Evolutionary conservation across 129 eudicot species (phyloP), one percentile per base, ranked within the genome.

Genomic region (Helichrysum umbraculigerum): DNA sequence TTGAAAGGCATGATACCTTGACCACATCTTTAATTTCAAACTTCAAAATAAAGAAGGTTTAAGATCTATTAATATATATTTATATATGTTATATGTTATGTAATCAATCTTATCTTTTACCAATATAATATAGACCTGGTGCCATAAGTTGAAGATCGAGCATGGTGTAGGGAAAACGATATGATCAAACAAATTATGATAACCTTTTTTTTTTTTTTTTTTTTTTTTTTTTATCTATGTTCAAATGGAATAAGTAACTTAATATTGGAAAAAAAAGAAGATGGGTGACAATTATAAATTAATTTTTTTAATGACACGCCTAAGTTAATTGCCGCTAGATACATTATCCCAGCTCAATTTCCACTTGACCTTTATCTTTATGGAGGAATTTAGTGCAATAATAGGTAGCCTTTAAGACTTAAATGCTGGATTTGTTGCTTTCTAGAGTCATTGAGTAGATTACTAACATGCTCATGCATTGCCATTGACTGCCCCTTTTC

Each of bases 371-470:
- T 44, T 60, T 70, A 6, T 58, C 75, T 69, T 59, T 68, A 68
- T 60, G 76, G 70, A 70, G 47, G 63, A 78, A 59, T 78, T 70
- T 44, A 19, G 62, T 64, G 76, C 39, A 70, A 71, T 78, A 19
- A 78, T 71, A 57, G 67, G 21, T 60, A 71, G 72, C 52, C 63
- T 78, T 78, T 70, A 70, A 61, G 71, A 62, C 66, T 63, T 78
- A 47, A 47, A 78, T 78, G 77, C 57, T 78, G 76, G 82, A 70
- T 78, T 78, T 78, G 76, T 44, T 78, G 71, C 82, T 78, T 78
- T 78, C 19, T 78, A 78, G 76, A 70, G 56, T 70, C 71, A 70
- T 78, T 6, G 56, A 78, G 71, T 78, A 64, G 52, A 44, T 33
- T 70, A 47, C 65, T 61, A 78, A 78, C 82, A 76, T 66, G 80